A percentile compares a stretch with the other conserved stretches of the same genome.
Evolutionary conservation across 1,284 basidiomycete genomes (phyloP).

Genomic region (Apiotrichum porosum): DNA sequence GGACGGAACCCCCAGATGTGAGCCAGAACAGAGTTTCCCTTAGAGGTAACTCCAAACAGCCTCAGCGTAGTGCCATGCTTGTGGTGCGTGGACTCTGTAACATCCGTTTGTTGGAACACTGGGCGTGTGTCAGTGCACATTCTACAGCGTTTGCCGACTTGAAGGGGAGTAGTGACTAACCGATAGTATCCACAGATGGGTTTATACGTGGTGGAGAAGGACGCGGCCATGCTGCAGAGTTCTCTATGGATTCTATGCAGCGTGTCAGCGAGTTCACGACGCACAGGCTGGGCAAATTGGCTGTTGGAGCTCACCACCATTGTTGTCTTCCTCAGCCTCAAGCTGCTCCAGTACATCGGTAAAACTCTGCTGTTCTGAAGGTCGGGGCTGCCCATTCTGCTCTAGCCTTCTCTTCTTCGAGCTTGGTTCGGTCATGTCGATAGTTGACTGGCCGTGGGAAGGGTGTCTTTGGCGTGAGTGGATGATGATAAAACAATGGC

Average conservation of each 20-base stretch:
- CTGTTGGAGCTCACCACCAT: too few relatives aligned
- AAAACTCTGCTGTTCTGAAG: conserved; percentile 55
- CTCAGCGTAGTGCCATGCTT: conserved; percentile 58
- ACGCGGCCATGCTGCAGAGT: conserved; percentile 67
- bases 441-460: not conserved
- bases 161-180: conserved; percentile 41
- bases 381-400: conserved; percentile 2
- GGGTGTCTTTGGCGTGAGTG: not conserved
- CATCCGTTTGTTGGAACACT: conserved; percentile 88
- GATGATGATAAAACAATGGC: not conserved
- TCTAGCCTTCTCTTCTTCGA: conserved; percentile 38
- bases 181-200: conserved; percentile 60
- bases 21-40: conserved; percentile 80
- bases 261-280: too few relatives aligned
- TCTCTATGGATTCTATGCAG: conserved; percentile 46
- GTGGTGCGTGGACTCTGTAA: conserved; percentile 65
- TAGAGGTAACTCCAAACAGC: conserved; percentile 83
- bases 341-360: conserved; percentile 70
- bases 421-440: conserved; percentile 24
- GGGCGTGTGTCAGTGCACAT: too few relatives aligned
- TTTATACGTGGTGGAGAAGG: conserved; percentile 60
- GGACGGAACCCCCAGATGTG: conserved; percentile 76
- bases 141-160: not conserved
- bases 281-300: too few relatives aligned
- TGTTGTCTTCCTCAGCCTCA: conserved; percentile 61